Evolutionary conservation across 345 rosid genomes (phyloP).

Genomic region (Brassica napus): Da-Ae NC_063436.1:25735501-25736000

Average conservation of each 20-base stretch:
- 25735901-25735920: neutral
- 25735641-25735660: neutral
- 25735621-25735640: neutral
- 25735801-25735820: neutral
- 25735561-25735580: neutral
- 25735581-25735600: no score
- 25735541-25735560: slow-evolving; percentile 75
- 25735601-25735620: no score
- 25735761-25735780: neutral
- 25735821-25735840: slow-evolving; percentile 68
- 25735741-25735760: slow-evolving; percentile 53
- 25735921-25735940: no score
- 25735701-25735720: slow-evolving; percentile 81
- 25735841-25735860: slow-evolving; percentile 89
- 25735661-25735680: slow-evolving; percentile 21
- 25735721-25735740: slow-evolving; percentile 82
- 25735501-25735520: slow-evolving; percentile 83
- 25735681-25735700: slow-evolving; percentile 71
- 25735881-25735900: neutral
- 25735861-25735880: slow-evolving; percentile 94
- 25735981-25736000: slow-evolving; percentile 10
- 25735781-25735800: neutral
- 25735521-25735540: slow-evolving; percentile 79
- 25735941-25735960: no score
- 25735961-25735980: neutral